Evolutionary conservation across 768 basidiomycete species (phyloP), one percentile per base, ranked within the genome.

Genomic region (Amanita subjunquillea): DNA sequence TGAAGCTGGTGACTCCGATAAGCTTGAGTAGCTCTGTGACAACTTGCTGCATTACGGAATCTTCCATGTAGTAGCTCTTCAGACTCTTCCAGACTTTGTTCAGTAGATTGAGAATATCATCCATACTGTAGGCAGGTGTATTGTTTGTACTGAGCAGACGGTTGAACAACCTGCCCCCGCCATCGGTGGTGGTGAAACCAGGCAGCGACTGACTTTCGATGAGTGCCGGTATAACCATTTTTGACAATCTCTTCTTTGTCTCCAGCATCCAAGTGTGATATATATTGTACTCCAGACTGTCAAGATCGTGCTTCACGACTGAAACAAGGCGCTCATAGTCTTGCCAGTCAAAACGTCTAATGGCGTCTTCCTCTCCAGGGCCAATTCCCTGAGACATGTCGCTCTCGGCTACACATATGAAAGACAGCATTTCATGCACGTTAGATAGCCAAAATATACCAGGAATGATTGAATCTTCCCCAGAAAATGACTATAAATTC

Each of bases 361-460:
- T 86, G 34, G 86, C 80, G 48, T 88, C 88, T 65, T 96, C 94
- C 69, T 90, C 91, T 39, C 93, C 94, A 1, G 95, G 95, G 8
- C 91, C 94, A 54, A 98, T 97, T 22, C 96, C 96, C 65, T 98
- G 92, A 7, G 92, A 77, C 83, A 97, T 96, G 68, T 99, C 96
- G 63, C 87, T 87, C 69, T 99, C 96, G n/a, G 96, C 96, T 37
- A 97, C 87, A 62, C 90, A 95, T 63, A 98, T 95, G 69, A 98
- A 99, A 4, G 96, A 99, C 30, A 98, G 77, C 82, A 98, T 94
- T 65, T 99, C 96, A 66, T 99, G 96, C 36, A 99, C 94, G 61
- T 99, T 99, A 30, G 96, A 97, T n/a, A 99, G 74, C 96, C 96
- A 99, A 77, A 90, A 99, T 59, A 98, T 89, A 37, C 96, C 96